These are phyloP conservation scores for Lachnellula cervina DNA, from an alignment of 2,329 filamentous ascomycete species.

Conservation along the genomic window DNA sequence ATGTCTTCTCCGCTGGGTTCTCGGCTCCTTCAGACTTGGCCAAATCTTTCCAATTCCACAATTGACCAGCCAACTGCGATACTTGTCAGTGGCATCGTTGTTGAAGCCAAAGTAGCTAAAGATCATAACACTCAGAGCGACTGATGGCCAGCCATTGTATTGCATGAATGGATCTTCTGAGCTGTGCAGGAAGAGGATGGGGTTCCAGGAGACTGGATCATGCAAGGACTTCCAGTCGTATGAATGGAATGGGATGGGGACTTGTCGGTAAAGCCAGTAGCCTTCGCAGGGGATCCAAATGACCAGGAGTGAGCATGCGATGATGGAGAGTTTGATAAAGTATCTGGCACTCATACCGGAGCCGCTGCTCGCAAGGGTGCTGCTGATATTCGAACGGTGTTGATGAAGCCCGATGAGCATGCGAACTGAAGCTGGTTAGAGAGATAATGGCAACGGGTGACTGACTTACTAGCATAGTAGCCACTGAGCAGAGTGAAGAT, in stretches of 20 bases:
- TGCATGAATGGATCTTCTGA: slow-evolving; percentile 35
- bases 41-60: slow-evolving; percentile 22
- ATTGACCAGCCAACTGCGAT: slow-evolving; percentile 29
- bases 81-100: slow-evolving; percentile 52
- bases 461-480: slow-evolving; percentile 52
- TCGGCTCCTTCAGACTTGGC: slow-evolving; percentile 19
- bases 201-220: slow-evolving; percentile 41
- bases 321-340: slow-evolving; percentile 56
- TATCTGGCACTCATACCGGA: slow-evolving; percentile 52
- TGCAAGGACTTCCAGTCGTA: slow-evolving; percentile 53
- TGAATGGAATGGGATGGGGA: slow-evolving; percentile 31
- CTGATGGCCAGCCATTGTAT: slow-evolving; percentile 54
- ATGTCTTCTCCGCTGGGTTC: slow-evolving; percentile 3
- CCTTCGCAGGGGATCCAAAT: slow-evolving; percentile 48
- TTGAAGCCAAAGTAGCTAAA: slow-evolving; percentile 64
- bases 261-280: slow-evolving; percentile 49
- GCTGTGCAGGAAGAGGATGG: slow-evolving; percentile 42
- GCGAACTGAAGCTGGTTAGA: slow-evolving; percentile 41
- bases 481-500: slow-evolving; percentile 48
- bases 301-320: slow-evolving; percentile 46
- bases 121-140: slow-evolving; percentile 48
- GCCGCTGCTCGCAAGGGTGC: slow-evolving; percentile 46
- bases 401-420: slow-evolving; percentile 55
- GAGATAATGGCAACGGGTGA: neutral
- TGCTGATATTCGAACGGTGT: slow-evolving; percentile 54